These are phyloP conservation scores for Rhodotorula sp. DNA, from an alignment of 1,284 basidiomycete genomes.

Conservation along the genomic window DNA sequence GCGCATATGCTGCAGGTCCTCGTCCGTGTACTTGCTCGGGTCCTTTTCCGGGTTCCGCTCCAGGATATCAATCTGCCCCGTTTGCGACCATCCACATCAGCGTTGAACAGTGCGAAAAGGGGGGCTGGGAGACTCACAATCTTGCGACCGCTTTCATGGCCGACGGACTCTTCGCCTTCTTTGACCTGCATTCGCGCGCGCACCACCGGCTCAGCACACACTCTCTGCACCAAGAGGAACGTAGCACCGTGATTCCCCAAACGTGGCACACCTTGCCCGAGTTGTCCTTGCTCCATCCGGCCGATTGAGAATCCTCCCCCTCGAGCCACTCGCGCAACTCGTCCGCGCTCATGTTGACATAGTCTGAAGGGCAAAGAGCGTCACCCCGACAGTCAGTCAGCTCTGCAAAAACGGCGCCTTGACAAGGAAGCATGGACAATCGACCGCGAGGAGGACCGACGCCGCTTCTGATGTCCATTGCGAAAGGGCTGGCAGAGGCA, in stretches of 20 bases:
- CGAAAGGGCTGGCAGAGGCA: not conserved
- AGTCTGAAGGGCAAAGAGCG: constrained; percentile 8
- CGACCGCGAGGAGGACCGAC: not conserved
- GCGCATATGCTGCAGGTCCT: constrained; percentile 48
- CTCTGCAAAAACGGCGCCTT: not conserved
- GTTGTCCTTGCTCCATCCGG: constrained; percentile 41
- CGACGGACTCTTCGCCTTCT: constrained; percentile 42
- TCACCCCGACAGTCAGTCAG: no score
- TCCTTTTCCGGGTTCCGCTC: constrained; percentile 47
- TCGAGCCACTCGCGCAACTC: constrained; percentile 47
- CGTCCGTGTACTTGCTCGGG: constrained; percentile 45
- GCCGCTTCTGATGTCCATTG: not conserved
- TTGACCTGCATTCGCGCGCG: no score
- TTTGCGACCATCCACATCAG: not conserved
- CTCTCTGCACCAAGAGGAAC: no score
- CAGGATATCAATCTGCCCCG: constrained; percentile 43
- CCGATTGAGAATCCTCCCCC: constrained; percentile 40
- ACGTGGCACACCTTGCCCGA: constrained; percentile 8
- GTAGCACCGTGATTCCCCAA: no score
- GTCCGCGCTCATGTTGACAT: constrained; percentile 48
- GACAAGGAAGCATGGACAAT: no score
- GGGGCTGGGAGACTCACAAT: constrained; percentile 14
- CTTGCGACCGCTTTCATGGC: constrained; percentile 41
- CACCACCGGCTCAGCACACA: no score
- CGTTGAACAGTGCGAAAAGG: not conserved